phyloP scores from a whole-genome alignment of 495 filamentous ascomycete genomes.

The Elasticomyces elasticus region DNA sequence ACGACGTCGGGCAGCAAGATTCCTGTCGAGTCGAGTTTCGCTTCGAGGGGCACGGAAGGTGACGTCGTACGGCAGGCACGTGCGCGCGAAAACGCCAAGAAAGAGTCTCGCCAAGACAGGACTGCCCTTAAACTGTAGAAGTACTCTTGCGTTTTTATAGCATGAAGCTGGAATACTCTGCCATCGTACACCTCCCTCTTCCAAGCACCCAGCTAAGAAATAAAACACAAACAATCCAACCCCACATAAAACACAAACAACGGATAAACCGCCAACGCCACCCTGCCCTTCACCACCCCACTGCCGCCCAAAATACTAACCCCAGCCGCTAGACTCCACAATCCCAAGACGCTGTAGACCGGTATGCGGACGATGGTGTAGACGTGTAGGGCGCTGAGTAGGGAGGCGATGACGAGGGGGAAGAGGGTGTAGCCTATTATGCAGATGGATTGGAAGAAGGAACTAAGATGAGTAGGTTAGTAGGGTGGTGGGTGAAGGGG shows the following conservation, averaged over 20 bases:
- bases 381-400: slow-evolving; percentile 73
- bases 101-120: too few relatives aligned
- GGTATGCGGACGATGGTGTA: slow-evolving; percentile 73
- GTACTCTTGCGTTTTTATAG: too few relatives aligned
- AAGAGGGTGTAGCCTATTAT: slow-evolving; percentile 99
- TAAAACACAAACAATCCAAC: slow-evolving; percentile 89
- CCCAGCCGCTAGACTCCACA: slow-evolving; percentile 88
- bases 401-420: slow-evolving; percentile 86
- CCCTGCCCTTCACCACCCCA: slow-evolving; percentile 86
- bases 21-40: too few relatives aligned
- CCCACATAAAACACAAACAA: slow-evolving; percentile 93
- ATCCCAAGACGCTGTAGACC: slow-evolving; percentile 75
- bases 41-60: too few relatives aligned
- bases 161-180: too few relatives aligned
- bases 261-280: slow-evolving; percentile 90
- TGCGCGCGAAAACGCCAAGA: too few relatives aligned
- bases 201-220: slow-evolving; percentile 49
- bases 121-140: too few relatives aligned
- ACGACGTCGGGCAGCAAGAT: too few relatives aligned
- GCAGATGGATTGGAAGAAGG: slow-evolving; percentile 92
- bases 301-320: slow-evolving; percentile 93
- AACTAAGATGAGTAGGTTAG: slow-evolving; percentile 44
- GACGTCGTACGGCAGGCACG: too few relatives aligned
- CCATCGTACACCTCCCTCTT: not conserved
- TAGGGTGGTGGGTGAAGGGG: not conserved